phyloP scores from a whole-genome alignment of 257 asterid genomes.

The Primulina huaijiensis region DNA sequence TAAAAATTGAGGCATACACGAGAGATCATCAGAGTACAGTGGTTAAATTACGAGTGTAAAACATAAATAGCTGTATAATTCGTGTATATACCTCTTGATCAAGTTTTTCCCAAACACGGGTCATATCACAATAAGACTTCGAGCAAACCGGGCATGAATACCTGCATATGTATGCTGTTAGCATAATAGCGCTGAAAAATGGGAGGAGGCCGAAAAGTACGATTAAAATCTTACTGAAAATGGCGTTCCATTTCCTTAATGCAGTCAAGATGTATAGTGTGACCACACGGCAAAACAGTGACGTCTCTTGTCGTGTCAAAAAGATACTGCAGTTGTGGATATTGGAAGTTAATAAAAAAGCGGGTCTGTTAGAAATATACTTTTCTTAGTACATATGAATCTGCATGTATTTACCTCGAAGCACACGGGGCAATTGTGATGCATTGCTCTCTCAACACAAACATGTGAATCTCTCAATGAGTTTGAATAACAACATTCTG shows the following conservation, averaged over 20 bases:
- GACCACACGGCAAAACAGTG: slow-evolving; percentile 56
- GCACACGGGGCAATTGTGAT: slow-evolving; percentile 73
- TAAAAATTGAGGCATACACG: slow-evolving; percentile 22
- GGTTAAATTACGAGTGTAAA: neutral
- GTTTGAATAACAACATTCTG: slow-evolving; percentile 72
- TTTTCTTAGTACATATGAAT: neutral
- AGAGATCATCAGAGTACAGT: neutral
- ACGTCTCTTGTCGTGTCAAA: slow-evolving; percentile 58
- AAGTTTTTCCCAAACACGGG: slow-evolving; percentile 54
- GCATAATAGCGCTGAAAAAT: neutral
- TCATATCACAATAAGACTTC: slow-evolving; percentile 65
- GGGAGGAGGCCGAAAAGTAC: neutral
- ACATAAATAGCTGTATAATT: no score
- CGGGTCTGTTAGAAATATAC: neutral
- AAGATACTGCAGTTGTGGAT: slow-evolving; percentile 41
- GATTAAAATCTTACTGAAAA: slow-evolving; percentile 41
- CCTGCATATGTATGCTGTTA: slow-evolving; percentile 30
- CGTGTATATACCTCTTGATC: slow-evolving; percentile 46
- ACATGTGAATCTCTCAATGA: slow-evolving; percentile 53
- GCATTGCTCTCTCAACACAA: slow-evolving; percentile 77
- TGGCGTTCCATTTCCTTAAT: slow-evolving; percentile 60
- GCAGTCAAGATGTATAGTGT: slow-evolving; percentile 63
- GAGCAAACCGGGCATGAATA: slow-evolving; percentile 71
- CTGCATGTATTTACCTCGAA: slow-evolving; percentile 47
- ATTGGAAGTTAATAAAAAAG: neutral